These are phyloP conservation scores for Actinomortierella wolfii DNA, from an alignment of 371 early-diverging fungal species.

Conservation along the genomic window DNA sequence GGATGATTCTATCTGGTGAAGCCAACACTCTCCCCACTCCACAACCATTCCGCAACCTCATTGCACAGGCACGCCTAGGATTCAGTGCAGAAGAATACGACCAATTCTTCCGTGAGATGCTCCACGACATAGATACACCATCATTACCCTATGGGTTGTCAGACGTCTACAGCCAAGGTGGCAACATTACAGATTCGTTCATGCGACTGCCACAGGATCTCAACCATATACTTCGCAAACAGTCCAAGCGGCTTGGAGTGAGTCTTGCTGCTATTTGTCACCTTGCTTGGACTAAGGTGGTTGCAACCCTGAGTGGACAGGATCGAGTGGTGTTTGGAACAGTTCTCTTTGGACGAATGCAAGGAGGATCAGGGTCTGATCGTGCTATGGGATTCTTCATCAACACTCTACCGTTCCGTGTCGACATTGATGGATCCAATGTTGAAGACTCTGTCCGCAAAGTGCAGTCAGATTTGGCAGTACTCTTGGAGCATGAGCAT, in stretches of 20 bases:
- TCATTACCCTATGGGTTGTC: conserved; percentile 15
- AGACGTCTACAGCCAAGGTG: conserved; percentile 7
- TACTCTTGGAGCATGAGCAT: conserved; percentile 9
- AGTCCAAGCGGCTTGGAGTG: conserved; percentile 7
- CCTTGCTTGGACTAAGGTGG: conserved; percentile 8
- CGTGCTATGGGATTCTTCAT: conserved; percentile 9
- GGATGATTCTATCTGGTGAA: conserved; percentile 7
- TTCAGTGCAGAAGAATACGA: conserved; percentile 2
- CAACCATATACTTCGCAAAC: conserved; percentile 10
- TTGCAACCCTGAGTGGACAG: conserved; percentile 5
- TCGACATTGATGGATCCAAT: conserved; percentile 5
- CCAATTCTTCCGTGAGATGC: conserved; percentile 11
- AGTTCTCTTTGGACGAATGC: conserved; percentile 15
- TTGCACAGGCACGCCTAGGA: conserved; percentile 13
- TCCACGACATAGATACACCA: conserved; percentile 14
- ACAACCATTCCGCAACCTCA: conserved; percentile 19
- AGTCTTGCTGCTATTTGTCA: conserved; percentile 10
- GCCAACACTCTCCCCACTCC: conserved; percentile 7
- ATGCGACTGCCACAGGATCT: conserved; percentile 8
- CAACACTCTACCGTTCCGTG: conserved; percentile 13
- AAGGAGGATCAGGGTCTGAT: conserved; percentile 4
- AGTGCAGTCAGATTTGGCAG: conserved; percentile 5
- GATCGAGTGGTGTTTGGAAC: conserved; percentile 10
- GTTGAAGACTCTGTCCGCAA: conserved; percentile 10
- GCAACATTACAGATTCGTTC: neutral